Base-by-base conservation (phyloP, 2,329 filamentous ascomycete species). In the Diaporthe capsici region DNA sequence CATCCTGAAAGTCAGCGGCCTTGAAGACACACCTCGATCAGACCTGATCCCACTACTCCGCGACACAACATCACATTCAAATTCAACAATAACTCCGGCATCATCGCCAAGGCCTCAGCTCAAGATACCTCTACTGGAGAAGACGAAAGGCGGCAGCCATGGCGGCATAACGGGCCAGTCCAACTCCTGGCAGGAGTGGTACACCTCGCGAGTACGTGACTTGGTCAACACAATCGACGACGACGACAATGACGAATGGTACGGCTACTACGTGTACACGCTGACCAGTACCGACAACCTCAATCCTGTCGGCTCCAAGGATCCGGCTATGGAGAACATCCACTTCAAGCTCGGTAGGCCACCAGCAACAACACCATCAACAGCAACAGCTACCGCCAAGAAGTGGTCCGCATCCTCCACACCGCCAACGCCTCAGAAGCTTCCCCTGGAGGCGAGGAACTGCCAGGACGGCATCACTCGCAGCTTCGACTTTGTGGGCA, bases 291-390 rank as follows among this genome's bases (percentile, higher is more conserved):
- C 55, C 28, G 76, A 75, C 34, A 65, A 68, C 31, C 57, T 47
- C 55, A 70, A 53, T 31, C 70, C 73, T 8, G 44, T 53, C 44
- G 76, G 72, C 20, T 71, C 75, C 39, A 71, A 57, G 15, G 76
- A 77, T 55, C 76, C 76, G 4, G 75, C 76, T 25, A 77, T 77
- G 76, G 76, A 77, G 75, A 74, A 76, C 37, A 72, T 77, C 39
- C 72, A 76, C 67, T 77, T 77, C 72, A 76, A 60, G 60, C 61
- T 76, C 9, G 75, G 67, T 15, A 53, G 60, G 13, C 47, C 39
- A 5, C 47, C 44, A 4, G 28, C 42, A 4, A 37, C 42, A 4
- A 31, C 42, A 10, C 2, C 71, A 9, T 25, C 74, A 5, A 47
- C 60, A 55, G n/a, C 51, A 22, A 1, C 25, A 9, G 20, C 47